Evolutionary conservation across 805 yeast species (phyloP), one percentile per base, ranked within the genome.

Genomic region (Schwanniomyces pseudopolymorphus): DNA sequence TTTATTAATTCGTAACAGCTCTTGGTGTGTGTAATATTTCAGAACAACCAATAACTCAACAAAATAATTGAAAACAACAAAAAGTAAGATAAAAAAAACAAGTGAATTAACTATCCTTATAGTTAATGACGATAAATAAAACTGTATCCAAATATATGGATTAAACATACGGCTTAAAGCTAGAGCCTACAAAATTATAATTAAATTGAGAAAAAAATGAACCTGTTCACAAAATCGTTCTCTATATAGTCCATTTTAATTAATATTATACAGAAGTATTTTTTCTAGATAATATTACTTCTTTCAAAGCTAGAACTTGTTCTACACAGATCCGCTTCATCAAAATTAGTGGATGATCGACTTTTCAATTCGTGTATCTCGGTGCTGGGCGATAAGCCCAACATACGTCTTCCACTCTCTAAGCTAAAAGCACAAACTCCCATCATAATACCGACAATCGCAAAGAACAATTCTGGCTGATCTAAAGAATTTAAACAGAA

Each of bases 391-490:
- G 19, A 16, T 48, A 64, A 54, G 1, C 49, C 45, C 33, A 63
- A 44, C 7, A 58, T 42, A 11, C 48, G 39, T 48, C 61, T 64
- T 11, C 56, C 56, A 20, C 44, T 39, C 1, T 56, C 14, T 26
- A 64, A 22, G 16, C 39, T 26, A 13, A 49, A 11, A 8, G 53
- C 27, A 39, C 50, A 44, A 1, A 52, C 7, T 6, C 47, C 25
- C 38, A 61, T 46, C 2, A 54, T 19, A 4, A 27, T 42, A 4
- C 54, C 59, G 5, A 54, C 46, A 2, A 63, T 24, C 5, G 56
- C 39, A 48, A 72, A 69, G 3, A 64, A 54, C 36, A 64, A 40
- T 16, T 60, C 64, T 1, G 75, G 74, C 16, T 45, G 39, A 45
- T 63, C 44, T 57, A 65, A 63, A 5, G 40, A 43, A 9, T 60